Evolutionary conservation across 2,329 filamentous ascomycete species (phyloP).

Genomic region (Aspergillus sp.): DNA sequence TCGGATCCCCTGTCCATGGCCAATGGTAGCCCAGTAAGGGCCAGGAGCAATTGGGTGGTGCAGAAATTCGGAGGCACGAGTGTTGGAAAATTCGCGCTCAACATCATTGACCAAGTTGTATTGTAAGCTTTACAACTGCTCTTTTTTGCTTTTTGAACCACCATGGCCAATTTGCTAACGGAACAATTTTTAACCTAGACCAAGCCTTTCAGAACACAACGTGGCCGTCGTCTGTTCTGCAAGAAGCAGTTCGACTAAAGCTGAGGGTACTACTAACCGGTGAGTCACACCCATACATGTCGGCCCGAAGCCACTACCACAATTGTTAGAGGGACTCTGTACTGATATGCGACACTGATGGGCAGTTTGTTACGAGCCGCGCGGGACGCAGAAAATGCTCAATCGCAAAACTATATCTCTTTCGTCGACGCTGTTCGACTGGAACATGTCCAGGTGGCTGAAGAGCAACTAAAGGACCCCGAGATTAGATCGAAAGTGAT

Average conservation of each 20-base stretch:
- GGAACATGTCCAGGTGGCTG: slow-evolving; percentile 72
- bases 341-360: not conserved
- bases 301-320: not conserved
- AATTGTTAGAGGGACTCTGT: not conserved
- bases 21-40: slow-evolving; percentile 11
- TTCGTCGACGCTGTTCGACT: slow-evolving; percentile 74
- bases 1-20: slow-evolving; percentile 8
- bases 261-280: slow-evolving; percentile 91
- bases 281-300: slow-evolving; percentile 47
- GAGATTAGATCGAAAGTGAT: slow-evolving; percentile 55
- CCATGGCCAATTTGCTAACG: not conserved
- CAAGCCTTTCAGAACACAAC: slow-evolving; percentile 59
- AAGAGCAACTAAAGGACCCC: slow-evolving; percentile 53
- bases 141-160: slow-evolving; percentile 1
- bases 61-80: slow-evolving; percentile 96
- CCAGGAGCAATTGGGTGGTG: slow-evolving; percentile 62
- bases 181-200: slow-evolving; percentile 34
- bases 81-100: slow-evolving; percentile 83
- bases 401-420: slow-evolving; percentile 56
- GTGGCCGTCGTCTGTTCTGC: slow-evolving; percentile 95
- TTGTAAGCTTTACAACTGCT: slow-evolving; percentile 36
- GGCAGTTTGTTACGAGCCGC: slow-evolving; percentile 42
- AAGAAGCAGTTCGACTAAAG: slow-evolving; percentile 87
- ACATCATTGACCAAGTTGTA: slow-evolving; percentile 67
- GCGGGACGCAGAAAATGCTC: slow-evolving; percentile 42